These are phyloP conservation scores for Aspergillus fumigatiaffinis DNA, from an alignment of 2,329 filamentous ascomycete genomes.

Conservation along the genomic window DNA sequence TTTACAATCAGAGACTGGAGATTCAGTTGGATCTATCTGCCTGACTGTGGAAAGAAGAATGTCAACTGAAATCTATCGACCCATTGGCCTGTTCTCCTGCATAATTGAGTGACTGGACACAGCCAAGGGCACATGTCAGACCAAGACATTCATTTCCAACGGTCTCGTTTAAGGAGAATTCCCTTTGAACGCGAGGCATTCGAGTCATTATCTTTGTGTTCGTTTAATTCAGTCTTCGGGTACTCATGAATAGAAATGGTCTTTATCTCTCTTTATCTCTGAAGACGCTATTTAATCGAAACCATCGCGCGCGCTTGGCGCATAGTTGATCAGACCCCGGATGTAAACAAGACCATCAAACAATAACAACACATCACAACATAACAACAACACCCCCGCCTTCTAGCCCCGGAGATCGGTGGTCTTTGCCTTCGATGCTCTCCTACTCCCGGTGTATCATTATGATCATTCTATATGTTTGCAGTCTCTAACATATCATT, in stretches of 20 bases:
- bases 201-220: neutral
- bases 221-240: neutral
- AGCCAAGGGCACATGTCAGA: neutral
- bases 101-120: neutral
- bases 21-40: neutral
- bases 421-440: neutral
- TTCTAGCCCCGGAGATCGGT: neutral
- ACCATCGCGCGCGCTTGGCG: conserved; percentile 2
- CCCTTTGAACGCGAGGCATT: neutral
- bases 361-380: neutral
- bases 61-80: neutral
- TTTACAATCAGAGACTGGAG: neutral
- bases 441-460: neutral
- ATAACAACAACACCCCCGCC: neutral
- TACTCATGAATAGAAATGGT: neutral
- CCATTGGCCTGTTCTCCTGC: neutral
- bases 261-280: neutral
- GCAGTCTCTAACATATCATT: neutral
- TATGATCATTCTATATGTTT: neutral
- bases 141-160: neutral
- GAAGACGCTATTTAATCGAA: neutral
- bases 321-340: neutral
- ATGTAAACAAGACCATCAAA: neutral
- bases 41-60: neutral
- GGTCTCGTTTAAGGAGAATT: neutral